These are phyloP conservation scores for Grosmannia huntii DNA, from an alignment of 2,329 filamentous ascomycete species.

Conservation along the genomic window DNA sequence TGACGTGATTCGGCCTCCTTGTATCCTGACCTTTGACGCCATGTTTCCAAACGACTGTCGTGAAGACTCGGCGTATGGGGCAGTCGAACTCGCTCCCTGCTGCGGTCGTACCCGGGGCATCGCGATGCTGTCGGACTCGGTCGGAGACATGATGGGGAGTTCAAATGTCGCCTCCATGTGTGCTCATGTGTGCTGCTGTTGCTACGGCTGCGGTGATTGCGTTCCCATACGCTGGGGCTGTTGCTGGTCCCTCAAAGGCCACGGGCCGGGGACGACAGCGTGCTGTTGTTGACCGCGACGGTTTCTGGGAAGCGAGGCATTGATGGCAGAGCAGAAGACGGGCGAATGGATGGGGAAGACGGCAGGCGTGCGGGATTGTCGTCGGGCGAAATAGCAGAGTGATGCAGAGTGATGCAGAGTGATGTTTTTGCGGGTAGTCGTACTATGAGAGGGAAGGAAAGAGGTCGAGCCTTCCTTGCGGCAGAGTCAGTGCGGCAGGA, in stretches of 20 bases:
- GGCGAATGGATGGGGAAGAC: not conserved
- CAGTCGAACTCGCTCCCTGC: not conserved
- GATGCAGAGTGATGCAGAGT: too few species aligned
- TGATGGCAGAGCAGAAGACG: not conserved
- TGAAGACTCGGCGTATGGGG: not conserved
- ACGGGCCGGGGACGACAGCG: not conserved
- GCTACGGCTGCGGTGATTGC: not conserved
- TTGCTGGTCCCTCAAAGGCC: slow-evolving; percentile 4
- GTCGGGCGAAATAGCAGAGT: not conserved
- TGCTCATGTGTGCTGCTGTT: slow-evolving; percentile 9
- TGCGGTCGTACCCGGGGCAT: slow-evolving; percentile 1
- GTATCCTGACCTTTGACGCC: not conserved
- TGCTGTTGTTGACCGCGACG: not conserved
- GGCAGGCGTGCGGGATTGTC: not conserved
- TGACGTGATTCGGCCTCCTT: not conserved
- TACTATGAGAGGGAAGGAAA: not conserved
- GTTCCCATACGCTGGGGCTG: not conserved
- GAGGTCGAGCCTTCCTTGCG: not conserved
- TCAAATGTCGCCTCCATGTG: slow-evolving; percentile 15
- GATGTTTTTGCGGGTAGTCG: too few species aligned
- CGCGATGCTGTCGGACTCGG: slow-evolving; percentile 2
- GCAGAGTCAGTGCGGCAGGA: not conserved
- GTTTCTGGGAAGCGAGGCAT: not conserved
- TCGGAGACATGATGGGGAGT: slow-evolving; percentile 11
- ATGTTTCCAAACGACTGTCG: not conserved